phyloP scores from a whole-genome alignment of 495 filamentous ascomycete species.

The Neurospora sp. region DNA sequence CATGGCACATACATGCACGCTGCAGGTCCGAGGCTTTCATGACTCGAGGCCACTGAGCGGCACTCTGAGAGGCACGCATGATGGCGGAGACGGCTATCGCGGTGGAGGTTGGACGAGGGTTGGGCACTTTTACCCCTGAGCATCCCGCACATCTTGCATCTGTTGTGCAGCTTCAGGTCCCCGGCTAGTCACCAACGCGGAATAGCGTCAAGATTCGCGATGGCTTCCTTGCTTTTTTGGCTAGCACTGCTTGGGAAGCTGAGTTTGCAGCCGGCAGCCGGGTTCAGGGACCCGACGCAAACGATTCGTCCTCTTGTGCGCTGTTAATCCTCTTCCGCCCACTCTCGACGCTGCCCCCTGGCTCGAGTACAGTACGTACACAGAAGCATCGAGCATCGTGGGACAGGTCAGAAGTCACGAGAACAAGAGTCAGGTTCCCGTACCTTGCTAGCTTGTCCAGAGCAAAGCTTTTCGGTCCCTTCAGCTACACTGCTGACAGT shows the following conservation, averaged over 20 bases:
- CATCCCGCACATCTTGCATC: background rate
- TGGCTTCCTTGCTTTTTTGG: background rate
- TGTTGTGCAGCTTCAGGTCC: background rate
- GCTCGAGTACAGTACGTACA: background rate
- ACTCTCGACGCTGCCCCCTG: background rate
- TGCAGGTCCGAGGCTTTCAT: background rate
- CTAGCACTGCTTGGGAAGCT: background rate
- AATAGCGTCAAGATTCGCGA: background rate
- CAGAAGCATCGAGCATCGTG: background rate
- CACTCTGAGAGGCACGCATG: background rate
- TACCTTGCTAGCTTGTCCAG: background rate
- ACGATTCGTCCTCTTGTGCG: background rate
- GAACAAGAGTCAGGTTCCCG: background rate
- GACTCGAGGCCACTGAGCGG: background rate
- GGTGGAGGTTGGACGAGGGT: background rate
- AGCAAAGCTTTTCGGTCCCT: background rate
- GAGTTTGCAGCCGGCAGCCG: background rate
- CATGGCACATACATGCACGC: background rate
- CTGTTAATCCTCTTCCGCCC: background rate
- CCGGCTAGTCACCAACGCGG: background rate
- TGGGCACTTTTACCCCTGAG: background rate
- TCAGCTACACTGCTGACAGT: background rate
- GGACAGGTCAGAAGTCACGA: background rate
- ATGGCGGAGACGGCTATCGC: background rate
- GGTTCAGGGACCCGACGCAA: background rate